A percentile compares a stretch with the other conserved stretches of the same genome.
phyloP scores from a whole-genome alignment of 1,139 yeast genomes.

The Yamadazyma buinensis region DNA sequence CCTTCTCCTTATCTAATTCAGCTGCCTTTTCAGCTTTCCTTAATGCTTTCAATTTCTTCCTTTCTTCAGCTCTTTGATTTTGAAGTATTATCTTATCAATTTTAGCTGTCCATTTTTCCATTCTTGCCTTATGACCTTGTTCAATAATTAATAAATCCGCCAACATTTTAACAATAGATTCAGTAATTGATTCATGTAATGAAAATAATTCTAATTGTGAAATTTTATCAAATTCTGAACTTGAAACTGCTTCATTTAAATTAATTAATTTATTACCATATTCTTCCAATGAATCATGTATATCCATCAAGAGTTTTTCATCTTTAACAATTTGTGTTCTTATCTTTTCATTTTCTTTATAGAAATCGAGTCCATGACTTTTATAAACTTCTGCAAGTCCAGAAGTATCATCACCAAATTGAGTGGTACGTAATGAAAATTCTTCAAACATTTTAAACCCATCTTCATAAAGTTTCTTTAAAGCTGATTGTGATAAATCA shows the following conservation, averaged over 20 bases:
- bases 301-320: conserved; percentile 31
- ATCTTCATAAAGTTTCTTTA: conserved; percentile 38
- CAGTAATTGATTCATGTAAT: conserved; percentile 29
- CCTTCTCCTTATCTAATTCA: conserved; percentile 17
- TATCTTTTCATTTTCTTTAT: conserved; percentile 43
- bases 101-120: conserved; percentile 31
- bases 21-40: conserved; percentile 15
- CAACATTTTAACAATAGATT: conserved; percentile 32
- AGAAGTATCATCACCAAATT: conserved; percentile 42
- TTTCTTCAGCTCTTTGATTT: conserved; percentile 32
- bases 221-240: conserved; percentile 22
- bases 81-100: conserved; percentile 32
- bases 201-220: conserved; percentile 34
- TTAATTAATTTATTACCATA: conserved; percentile 34
- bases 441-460: conserved; percentile 36
- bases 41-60: conserved; percentile 29
- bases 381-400: conserved; percentile 39
- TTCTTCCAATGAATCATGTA: conserved; percentile 31
- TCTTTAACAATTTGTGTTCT: conserved; percentile 29
- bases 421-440: conserved; percentile 43
- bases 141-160: conserved; percentile 31
- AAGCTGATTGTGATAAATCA: conserved; percentile 32
- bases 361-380: conserved; percentile 44
- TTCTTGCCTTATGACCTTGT: conserved; percentile 38
- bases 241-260: conserved; percentile 19